Evolutionary conservation across 345 rosid species (phyloP).

Genomic region (Euphorbia peplus): DNA sequence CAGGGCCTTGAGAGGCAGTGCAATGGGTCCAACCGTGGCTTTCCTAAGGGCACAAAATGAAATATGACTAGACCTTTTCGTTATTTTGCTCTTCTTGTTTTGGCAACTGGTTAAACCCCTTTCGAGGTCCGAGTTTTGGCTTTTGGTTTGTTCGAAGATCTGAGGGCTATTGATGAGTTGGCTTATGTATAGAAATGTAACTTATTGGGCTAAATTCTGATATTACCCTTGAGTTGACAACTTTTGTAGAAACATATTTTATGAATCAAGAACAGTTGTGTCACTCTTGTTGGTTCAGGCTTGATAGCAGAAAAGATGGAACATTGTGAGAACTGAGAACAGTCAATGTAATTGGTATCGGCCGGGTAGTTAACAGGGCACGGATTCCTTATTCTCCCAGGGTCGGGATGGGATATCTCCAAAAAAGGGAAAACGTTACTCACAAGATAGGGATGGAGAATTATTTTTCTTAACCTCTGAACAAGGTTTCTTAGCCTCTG

Average conservation of each 20-base stretch:
- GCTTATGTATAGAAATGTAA: neutral
- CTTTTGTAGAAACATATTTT: neutral
- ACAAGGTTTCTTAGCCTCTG: no score
- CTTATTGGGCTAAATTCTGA: neutral
- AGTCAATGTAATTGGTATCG: no score
- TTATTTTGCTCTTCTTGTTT: neutral
- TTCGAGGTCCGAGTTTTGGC: neutral
- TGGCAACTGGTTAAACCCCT: neutral
- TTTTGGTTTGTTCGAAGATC: neutral
- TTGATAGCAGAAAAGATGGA: no score
- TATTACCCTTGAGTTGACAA: neutral
- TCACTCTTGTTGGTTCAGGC: no score
- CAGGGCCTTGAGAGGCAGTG: constrained; percentile 69
- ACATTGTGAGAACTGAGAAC: no score
- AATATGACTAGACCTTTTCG: constrained; percentile 23
- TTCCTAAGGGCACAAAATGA: constrained; percentile 67
- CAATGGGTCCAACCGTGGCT: constrained; percentile 82
- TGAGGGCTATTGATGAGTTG: neutral
- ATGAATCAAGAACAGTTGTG: neutral
- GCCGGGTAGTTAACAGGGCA: no score
- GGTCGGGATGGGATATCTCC: no score
- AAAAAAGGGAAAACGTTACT: no score
- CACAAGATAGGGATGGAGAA: no score
- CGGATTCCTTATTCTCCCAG: no score
- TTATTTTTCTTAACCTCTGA: no score